Base-by-base conservation (phyloP, 768 basidiomycete species). In the Cystofilobasidium ferigula region DNA sequence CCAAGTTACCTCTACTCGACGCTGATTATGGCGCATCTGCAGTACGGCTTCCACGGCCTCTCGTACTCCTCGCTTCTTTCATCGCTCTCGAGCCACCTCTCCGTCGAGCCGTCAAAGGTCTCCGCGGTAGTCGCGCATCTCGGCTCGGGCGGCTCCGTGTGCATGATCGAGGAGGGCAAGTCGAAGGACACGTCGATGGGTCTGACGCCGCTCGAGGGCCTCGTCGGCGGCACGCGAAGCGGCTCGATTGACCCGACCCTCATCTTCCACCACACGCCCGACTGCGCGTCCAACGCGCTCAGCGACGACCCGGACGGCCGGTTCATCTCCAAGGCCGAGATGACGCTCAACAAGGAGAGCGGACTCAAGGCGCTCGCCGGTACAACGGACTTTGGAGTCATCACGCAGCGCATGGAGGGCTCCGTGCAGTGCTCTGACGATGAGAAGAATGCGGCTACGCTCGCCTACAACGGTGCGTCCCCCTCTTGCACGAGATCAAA, bases 181-280 rank as follows among this genome's bases (percentile, higher is more conserved):
- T 88, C 87, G 26, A 79, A 86, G 69, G 89, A 94, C 75, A 93
- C 89, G 0, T 35, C 57, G 42, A 95, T 95, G 92, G 91, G 90
- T 3, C 81, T 95, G 42, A 92, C 92, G 1, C 91, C 90, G 4
- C 76, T 91, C n/a, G 84, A 84, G 62, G 72, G 90, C 2, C 78
- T 94, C 0, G 89, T 91, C 5, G 91, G 92, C 20, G 89, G 88
- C 1, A 93, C 91, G 1, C 85, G 92, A 57, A 82, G 85, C 18
- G 91, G 92, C 12, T 80, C 82, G 1, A 79, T 93, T 72, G 92
- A 95, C 75, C 88, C 90, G 18, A 85, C 84, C 47, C 81, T 92
- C 59, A 85, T 94, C 69, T 93, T 94, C 77, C 91, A 94, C 73
- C 85, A 86, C 73, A 87, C 74, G 79, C 81, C 64, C 2, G 67